Base-by-base conservation (phyloP, 805 yeast genomes). In the Brettanomyces anomalus region DNA sequence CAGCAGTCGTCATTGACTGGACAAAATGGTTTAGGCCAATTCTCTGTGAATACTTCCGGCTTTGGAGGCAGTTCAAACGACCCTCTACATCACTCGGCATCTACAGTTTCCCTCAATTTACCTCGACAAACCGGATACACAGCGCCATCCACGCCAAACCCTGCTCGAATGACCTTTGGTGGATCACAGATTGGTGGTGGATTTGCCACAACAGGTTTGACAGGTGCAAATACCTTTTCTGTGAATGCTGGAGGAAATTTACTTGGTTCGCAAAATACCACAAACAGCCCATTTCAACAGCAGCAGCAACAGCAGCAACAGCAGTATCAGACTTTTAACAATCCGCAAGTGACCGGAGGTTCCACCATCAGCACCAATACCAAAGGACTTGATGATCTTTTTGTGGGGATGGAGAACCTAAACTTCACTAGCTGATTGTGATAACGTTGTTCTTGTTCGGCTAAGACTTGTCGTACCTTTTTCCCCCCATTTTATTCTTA, bases 311-410 rank as follows among this genome's bases (percentile, higher is more conserved):
- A 53, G 30, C 41, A 56, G 3, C 65, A 60, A 43, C 39, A 32
- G 18, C 43, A 39, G 19, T 45, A 39, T 26, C 39, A 43, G n/a
- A 55, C 55, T 5, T 53, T 54, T 30, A 52, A 50, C 31, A 46
- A 53, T 30, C 42, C 57, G 3, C 65, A 60, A 43, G 36, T 56
- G 28, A 54, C 62, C 3, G 64, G 62, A 13, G 58, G 57, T 4
- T 54, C 58, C 2, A 51, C 39, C 11, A 46, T 49, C 4, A 44
- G 47, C 18, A 45, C 50, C 15, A 40, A 42, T 16, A 33, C 46
- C 16, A 52, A 48, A 24, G 54, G 51, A 37, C 46, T 47, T 33
- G 59, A 56, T 43, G 62, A 58, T 35, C 40, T 58, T 10, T 55
- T 50, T 44, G 46, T 49, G 37, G 57, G 59, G 18, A 49, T 58